Conservation (phyloP, 2,329 filamentous ascomycete species). For the Colletotrichum siamense region DNA sequence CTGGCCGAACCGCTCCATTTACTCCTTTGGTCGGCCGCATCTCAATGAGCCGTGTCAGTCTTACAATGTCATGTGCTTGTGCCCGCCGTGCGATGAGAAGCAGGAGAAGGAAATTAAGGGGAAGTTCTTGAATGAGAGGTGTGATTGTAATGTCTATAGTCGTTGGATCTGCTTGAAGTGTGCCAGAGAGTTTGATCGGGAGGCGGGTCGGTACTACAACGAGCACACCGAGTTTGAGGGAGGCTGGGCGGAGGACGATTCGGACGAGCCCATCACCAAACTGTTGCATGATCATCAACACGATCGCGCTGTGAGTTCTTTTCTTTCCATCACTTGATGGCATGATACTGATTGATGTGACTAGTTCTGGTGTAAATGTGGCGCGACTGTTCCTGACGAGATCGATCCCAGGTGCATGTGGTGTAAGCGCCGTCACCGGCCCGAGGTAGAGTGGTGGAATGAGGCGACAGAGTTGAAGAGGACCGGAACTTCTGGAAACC, state of each 20-base stretch:
- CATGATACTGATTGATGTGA: not conserved
- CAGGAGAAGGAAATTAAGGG: not conserved
- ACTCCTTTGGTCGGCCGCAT: slow-evolving; percentile 9
- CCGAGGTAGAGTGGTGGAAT: slow-evolving; percentile 5
- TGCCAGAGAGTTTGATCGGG: not conserved
- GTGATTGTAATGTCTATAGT: slow-evolving; percentile 17
- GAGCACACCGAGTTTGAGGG: not conserved
- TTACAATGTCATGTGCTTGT: slow-evolving; percentile 15
- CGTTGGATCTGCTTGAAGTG: slow-evolving; percentile 15
- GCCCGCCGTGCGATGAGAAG: slow-evolving; percentile 1
- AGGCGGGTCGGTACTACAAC: not conserved
- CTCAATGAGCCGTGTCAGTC: not conserved
- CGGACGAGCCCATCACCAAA: not conserved
- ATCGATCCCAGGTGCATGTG: slow-evolving; percentile 9
- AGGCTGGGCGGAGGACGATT: not conserved
- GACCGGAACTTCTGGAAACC: not conserved
- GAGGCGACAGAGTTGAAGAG: not conserved
- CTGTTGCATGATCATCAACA: not conserved
- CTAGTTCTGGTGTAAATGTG: slow-evolving; percentile 19
- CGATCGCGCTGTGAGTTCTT: not conserved
- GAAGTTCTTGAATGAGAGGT: slow-evolving; percentile 1
- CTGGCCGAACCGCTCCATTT: not conserved
- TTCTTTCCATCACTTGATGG: not conserved
- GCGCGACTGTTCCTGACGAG: not conserved
- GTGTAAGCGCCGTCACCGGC: slow-evolving; percentile 16